Conservation (phyloP, 495 filamentous ascomycete species). For the Neurospora sp. region DNA sequence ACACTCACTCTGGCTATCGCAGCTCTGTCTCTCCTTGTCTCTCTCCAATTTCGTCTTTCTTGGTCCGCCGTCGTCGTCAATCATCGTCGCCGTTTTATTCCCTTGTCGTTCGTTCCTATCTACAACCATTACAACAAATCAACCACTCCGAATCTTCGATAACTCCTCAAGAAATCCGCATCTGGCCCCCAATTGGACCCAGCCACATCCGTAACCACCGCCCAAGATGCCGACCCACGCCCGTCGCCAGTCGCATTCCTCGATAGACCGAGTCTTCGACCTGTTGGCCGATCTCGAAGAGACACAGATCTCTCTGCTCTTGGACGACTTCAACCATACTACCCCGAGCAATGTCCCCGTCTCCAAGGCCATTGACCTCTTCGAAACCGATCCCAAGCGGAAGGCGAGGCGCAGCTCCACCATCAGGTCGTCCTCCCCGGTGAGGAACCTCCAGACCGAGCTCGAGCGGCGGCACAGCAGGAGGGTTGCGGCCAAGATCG, state of each 20-base stretch:
- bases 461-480: conserved; percentile 28
- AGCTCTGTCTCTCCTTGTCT: background rate
- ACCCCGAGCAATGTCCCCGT: conserved; percentile 30
- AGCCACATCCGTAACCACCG: background rate
- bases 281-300: conserved; percentile 30
- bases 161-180: background rate
- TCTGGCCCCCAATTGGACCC: background rate
- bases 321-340: conserved; percentile 30
- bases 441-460: conserved; percentile 23
- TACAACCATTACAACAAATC: background rate
- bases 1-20: background rate
- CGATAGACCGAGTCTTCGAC: conserved; percentile 30
- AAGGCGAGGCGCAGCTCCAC: conserved; percentile 6
- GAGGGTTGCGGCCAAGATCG: conserved; percentile 5
- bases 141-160: background rate
- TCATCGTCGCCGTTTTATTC: background rate
- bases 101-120: background rate
- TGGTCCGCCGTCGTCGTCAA: background rate
- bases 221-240: conserved; percentile 23
- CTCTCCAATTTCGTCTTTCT: background rate
- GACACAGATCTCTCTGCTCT: conserved; percentile 21
- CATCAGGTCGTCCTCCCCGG: conserved; percentile 17
- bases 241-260: conserved; percentile 25
- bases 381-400: conserved; percentile 20
- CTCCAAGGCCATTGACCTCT: conserved; percentile 24